A percentile compares a stretch with the other conserved stretches of the same genome.
Conservation (phyloP, 2,329 filamentous ascomycete genomes). For the Teratosphaeria destructans region DNA sequence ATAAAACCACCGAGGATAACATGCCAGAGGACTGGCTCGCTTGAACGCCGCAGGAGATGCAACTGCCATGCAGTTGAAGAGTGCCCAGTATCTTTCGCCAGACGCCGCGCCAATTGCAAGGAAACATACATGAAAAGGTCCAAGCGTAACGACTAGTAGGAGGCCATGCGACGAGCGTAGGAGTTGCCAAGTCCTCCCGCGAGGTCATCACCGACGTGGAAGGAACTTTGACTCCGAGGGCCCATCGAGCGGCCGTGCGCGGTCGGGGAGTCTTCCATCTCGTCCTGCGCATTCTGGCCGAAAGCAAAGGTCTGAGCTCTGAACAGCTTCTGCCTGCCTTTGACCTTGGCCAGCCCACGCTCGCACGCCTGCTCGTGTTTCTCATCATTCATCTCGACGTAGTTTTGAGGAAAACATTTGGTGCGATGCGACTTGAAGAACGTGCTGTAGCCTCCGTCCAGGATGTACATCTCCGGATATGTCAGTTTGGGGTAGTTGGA, state of each 20-base stretch:
- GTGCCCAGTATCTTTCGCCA: not conserved
- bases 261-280: slow-evolving; percentile 55
- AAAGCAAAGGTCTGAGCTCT: slow-evolving; percentile 94
- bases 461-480: slow-evolving; percentile 95
- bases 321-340: slow-evolving; percentile 75
- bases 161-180: slow-evolving; percentile 26
- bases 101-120: slow-evolving; percentile 4
- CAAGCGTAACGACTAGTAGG: slow-evolving; percentile 16
- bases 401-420: slow-evolving; percentile 87
- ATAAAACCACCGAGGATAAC: not conserved
- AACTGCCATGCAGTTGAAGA: not conserved
- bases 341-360: slow-evolving; percentile 85
- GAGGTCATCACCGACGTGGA: slow-evolving; percentile 21
- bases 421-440: slow-evolving; percentile 73
- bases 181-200: slow-evolving; percentile 22
- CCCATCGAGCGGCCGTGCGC: slow-evolving; percentile 25
- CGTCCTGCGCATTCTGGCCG: slow-evolving; percentile 53
- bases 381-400: slow-evolving; percentile 91
- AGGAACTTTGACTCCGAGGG: slow-evolving; percentile 20
- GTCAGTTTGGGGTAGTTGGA: slow-evolving; percentile 78
- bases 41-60: slow-evolving; percentile 15
- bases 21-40: slow-evolving; percentile 9
- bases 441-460: slow-evolving; percentile 89
- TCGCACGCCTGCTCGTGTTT: slow-evolving; percentile 90
- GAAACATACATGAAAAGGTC: not conserved